These are phyloP conservation scores for Pyrenula massariospora DNA, from an alignment of 495 filamentous ascomycete genomes.

Conservation along the genomic window DNA sequence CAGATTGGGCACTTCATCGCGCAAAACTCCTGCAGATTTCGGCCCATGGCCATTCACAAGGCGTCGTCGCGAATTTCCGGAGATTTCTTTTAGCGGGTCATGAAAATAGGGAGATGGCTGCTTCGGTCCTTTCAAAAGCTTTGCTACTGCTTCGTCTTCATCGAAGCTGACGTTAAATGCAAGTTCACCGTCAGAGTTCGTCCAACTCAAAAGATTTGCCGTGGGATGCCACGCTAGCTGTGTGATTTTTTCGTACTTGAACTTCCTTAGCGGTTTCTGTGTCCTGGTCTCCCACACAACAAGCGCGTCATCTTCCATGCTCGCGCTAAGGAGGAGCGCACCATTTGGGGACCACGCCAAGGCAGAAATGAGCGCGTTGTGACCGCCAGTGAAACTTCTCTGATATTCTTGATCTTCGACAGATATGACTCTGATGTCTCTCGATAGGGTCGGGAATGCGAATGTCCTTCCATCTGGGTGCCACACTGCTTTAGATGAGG, in stretches of 20 bases:
- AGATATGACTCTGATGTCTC: conserved; percentile 80
- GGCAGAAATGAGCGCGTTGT: conserved; percentile 77
- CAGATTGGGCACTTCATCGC: conserved; percentile 41
- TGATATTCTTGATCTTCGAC: conserved; percentile 79
- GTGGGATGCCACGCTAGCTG: conserved; percentile 85
- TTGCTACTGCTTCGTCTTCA: conserved; percentile 44
- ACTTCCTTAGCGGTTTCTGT: conserved; percentile 53
- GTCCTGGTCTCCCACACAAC: conserved; percentile 83
- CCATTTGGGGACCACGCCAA: conserved; percentile 92
- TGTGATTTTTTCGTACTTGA: conserved; percentile 69
- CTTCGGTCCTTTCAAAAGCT: conserved; percentile 43
- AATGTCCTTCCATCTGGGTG: conserved; percentile 93
- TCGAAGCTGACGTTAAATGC: conserved; percentile 80
- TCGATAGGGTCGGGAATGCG: conserved; percentile 68
- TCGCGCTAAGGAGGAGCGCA: conserved; percentile 71
- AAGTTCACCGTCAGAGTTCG: conserved; percentile 79
- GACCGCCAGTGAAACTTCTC: conserved; percentile 61
- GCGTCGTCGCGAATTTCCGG: conserved; percentile 47
- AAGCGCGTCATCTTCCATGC: conserved; percentile 61
- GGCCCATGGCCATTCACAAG: conserved; percentile 26
- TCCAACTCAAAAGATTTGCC: conserved; percentile 79
- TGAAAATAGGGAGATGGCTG: conserved; percentile 80
- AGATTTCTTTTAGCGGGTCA: conserved; percentile 62
- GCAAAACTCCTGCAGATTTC: conserved; percentile 15
- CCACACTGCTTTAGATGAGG: conserved; percentile 69